Evolutionary conservation across 306 rosid genomes (phyloP), one percentile per base, ranked within the genome.

Genomic region (Fragaria iinumae): DNA sequence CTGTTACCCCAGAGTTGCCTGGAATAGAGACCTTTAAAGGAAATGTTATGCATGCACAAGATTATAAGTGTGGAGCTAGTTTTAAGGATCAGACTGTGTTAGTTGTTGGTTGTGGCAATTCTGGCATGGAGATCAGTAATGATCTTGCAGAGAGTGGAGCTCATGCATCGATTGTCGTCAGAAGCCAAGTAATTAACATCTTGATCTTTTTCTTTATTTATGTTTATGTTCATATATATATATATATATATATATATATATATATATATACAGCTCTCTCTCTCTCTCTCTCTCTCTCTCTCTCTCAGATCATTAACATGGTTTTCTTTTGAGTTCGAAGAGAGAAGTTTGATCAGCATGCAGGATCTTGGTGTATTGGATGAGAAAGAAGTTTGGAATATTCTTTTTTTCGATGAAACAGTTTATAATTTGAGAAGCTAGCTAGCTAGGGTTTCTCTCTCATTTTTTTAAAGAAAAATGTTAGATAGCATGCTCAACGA

Each of bases 101-200:
- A 71, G 96, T 92, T 0, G 88, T 92, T 69, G 96, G 97, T 0
- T 82, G 84, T 47, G 90, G 93, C 0, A 91, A 91, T 78, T 91
- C 91, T 0, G 91, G 90, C 18, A 91, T 91, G 91, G 97, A 91
- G 77, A 84, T 87, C 41, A 80, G 84, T 32, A 82, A 80, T 71
- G 92, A 89, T 56, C 72, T 91, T 0, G 45, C 74, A 2, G 84
- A 91, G 49, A 78, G 80, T 27, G 86, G 89, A 38, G 93, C 89
- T 48, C 69, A 62, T 39, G 80, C 90, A 13, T 88, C 90, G 18
- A 63, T 92, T 11, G 6, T 88, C 20, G 78, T 84, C 67, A 79
- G 96, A 67, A 88, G 90, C 81, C 84, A 86, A 83, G 97, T 36
- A 32, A 32, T 32, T 90, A 83, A 69, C 72, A 9, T 25, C n/a